Evolutionary conservation across 225 moss, liverwort and hornwort species (phyloP).

Genomic region (Physcomitrium patens): DNA sequence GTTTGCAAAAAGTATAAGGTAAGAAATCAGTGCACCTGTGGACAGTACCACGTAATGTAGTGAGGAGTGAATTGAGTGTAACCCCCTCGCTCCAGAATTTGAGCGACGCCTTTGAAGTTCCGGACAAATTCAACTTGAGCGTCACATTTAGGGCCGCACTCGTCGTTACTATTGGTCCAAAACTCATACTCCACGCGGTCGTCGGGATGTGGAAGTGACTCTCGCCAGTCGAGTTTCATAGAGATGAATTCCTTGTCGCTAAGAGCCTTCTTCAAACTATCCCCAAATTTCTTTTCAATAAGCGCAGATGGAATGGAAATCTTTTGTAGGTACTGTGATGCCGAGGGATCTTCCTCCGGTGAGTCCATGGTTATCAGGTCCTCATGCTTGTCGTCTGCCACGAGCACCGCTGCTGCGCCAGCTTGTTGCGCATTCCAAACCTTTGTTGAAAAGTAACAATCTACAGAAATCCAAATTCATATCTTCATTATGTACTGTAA

Average conservation of each 20-base stretch:
- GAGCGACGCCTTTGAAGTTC: conserved; percentile 78
- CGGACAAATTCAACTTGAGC: conserved; percentile 75
- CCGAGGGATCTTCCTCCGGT: conserved; percentile 51
- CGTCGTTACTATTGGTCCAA: conserved; percentile 94
- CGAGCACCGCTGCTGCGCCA: conserved; percentile 80
- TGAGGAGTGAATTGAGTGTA: conserved; percentile 86
- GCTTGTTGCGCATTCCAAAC: conserved; percentile 73
- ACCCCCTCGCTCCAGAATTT: conserved; percentile 71
- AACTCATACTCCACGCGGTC: conserved; percentile 89
- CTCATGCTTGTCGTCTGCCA: conserved; percentile 73
- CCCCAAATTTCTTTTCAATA: conserved; percentile 55
- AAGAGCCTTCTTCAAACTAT: conserved; percentile 60
- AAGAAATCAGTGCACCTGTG: conserved; percentile 17
- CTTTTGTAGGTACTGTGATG: conserved; percentile 51
- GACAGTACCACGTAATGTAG: conserved; percentile 95
- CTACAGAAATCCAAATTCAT: conserved; percentile 12
- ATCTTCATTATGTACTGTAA: not conserved
- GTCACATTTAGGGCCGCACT: conserved; percentile 84
- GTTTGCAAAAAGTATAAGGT: too few species aligned
- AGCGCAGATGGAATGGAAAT: conserved; percentile 87
- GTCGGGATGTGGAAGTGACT: conserved; percentile 86
- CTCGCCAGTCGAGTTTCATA: conserved; percentile 80
- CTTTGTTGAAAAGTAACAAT: conserved; percentile 70
- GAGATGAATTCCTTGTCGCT: conserved; percentile 46
- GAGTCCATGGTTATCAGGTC: conserved; percentile 83